These are phyloP conservation scores for Talaromyces sp. DNA, from an alignment of 2,329 filamentous ascomycete genomes.

Conservation along the genomic window DNA sequence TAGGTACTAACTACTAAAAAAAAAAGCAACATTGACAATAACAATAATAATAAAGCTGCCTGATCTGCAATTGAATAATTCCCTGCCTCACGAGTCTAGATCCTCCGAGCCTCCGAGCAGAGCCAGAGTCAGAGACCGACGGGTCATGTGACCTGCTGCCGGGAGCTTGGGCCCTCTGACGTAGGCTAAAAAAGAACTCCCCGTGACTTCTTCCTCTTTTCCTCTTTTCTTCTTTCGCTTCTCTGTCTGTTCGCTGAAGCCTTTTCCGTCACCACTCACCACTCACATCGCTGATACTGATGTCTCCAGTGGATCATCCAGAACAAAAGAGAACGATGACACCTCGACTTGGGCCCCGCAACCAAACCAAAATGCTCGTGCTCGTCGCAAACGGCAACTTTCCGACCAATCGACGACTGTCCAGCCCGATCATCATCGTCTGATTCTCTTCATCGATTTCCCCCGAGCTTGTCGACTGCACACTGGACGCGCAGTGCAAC, in stretches of 20 bases:
- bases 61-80: too few relatives aligned
- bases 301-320: not conserved
- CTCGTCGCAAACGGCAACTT: not conserved
- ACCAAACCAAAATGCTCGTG: not conserved
- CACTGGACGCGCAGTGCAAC: not conserved
- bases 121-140: too few relatives aligned
- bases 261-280: not conserved
- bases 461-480: not conserved
- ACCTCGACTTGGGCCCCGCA: not conserved
- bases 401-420: not conserved
- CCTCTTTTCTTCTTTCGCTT: not conserved
- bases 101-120: not conserved
- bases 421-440: not conserved
- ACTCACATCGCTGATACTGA: not conserved
- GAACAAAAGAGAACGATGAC: not conserved
- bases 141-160: not conserved
- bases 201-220: not conserved
- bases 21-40: not conserved
- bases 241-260: not conserved
- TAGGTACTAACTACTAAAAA: not conserved
- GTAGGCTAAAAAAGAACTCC: not conserved
- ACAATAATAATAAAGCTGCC: too few relatives aligned
- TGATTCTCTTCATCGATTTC: not conserved
- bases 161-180: slow-evolving; percentile 11
- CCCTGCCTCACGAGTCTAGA: not conserved